Evolutionary conservation across 2,329 filamentous ascomycete species (phyloP).

Genomic region (Colletotrichum graminicola): DNA sequence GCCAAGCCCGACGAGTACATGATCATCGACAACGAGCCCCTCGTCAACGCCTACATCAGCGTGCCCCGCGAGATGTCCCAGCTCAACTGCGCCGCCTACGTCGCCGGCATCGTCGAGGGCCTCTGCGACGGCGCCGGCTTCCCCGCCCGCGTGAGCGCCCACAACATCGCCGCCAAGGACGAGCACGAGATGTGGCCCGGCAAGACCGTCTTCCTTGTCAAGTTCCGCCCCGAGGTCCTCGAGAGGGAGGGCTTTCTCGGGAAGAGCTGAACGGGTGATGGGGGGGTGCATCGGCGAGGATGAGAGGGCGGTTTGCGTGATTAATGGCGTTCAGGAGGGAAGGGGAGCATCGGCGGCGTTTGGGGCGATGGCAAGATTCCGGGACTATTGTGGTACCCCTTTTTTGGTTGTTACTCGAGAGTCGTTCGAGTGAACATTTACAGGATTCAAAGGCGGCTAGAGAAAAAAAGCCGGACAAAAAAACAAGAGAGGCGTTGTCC

Average conservation of each 20-base stretch:
- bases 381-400: conserved; percentile 19
- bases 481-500: neutral
- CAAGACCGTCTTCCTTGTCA: conserved; percentile 94
- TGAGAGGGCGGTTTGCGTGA: conserved; percentile 3
- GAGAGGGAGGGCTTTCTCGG: conserved; percentile 89
- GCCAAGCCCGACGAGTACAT: conserved; percentile 95
- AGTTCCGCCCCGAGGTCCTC: conserved; percentile 90
- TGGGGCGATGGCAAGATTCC: conserved; percentile 39
- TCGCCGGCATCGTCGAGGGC: conserved; percentile 94
- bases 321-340: conserved; percentile 43
- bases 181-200: conserved; percentile 92
- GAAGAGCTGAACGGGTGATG: conserved; percentile 56
- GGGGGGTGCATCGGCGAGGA: neutral
- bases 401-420: neutral
- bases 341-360: conserved; percentile 44
- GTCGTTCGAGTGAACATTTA: conserved; percentile 25
- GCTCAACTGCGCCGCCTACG: conserved; percentile 95
- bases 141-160: conserved; percentile 88
- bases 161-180: conserved; percentile 74
- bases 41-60: conserved; percentile 94
- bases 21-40: conserved; percentile 97
- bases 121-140: conserved; percentile 95
- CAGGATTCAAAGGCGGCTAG: neutral
- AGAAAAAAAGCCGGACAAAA: neutral
- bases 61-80: conserved; percentile 96